phyloP scores from a whole-genome alignment of 768 basidiomycete genomes.

The Termitomyces bulborhizus region DNA sequence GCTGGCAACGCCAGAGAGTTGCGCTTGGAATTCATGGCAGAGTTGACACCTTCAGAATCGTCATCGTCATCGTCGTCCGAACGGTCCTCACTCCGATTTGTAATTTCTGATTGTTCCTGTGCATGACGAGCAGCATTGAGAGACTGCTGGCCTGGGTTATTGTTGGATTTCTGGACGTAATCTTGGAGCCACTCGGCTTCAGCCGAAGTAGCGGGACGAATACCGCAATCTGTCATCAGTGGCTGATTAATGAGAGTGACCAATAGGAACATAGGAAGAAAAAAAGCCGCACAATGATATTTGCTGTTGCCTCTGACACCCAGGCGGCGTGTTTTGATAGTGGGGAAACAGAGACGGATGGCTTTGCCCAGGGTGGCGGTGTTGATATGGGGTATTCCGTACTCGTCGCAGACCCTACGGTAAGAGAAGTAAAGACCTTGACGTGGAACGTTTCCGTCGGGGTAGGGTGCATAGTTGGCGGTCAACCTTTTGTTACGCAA shows the following conservation, averaged over 20 bases:
- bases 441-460: constrained; percentile 89
- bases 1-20: constrained; percentile 65
- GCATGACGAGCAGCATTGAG: constrained; percentile 69
- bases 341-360: constrained; percentile 87
- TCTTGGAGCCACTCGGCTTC: constrained; percentile 92
- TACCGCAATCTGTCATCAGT: constrained; percentile 72
- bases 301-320: constrained; percentile 94
- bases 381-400: constrained; percentile 92
- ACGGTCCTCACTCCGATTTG: constrained; percentile 58
- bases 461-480: constrained; percentile 86
- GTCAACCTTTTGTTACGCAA: constrained; percentile 51
- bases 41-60: constrained; percentile 68
- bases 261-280: constrained; percentile 24
- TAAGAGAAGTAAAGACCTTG: constrained; percentile 95
- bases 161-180: constrained; percentile 88
- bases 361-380: constrained; percentile 94
- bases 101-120: constrained; percentile 60
- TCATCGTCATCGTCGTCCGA: constrained; percentile 87
- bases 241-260: constrained; percentile 26
- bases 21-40: constrained; percentile 60
- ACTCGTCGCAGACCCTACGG: constrained; percentile 84
- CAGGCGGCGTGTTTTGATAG: constrained; percentile 89
- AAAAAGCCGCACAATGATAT: constrained; percentile 73
- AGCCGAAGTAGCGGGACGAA: constrained; percentile 83
- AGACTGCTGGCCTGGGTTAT: constrained; percentile 71